Base-by-base conservation (phyloP, 495 filamentous ascomycete species). In the Penicillium maclennaniae region DNA sequence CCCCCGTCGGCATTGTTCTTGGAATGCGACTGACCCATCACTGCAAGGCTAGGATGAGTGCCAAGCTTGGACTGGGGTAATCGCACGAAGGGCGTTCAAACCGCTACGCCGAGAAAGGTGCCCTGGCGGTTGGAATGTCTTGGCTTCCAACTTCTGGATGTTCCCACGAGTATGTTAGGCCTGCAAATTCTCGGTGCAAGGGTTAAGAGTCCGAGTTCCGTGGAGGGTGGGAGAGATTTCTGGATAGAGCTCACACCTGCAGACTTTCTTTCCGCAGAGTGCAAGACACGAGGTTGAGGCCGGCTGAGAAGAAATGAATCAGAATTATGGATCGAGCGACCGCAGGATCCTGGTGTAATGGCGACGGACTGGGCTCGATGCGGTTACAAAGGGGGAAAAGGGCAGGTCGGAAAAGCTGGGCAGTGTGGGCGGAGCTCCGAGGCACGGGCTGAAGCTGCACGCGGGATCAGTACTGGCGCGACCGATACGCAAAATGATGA, bases 11-110 rank as follows among this genome's bases (percentile, higher is more conserved):
- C 83, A 61, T 82, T 80, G 65, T 77, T 75, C 75, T 93, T 96
- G 66, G 92, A 97, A 69, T 83, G 79, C 78, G 90, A 84, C 77
- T 97, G 95, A 72, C 92, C 92, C 92, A 97, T 97, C 46, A 54
- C 75, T 59, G 65, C 61, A 69, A 66, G 61, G 63, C 54, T 60
- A 36, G 61, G 65, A 67, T 68, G 41, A 63, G 49, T 68, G 67
- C 69, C 67, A 71, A 74, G 70, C 61, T 61, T 57, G 50, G 46
- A 55, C 52, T 45, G 50, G 47, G 56, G 63, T 47, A 45, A 61
- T 61, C 48, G 61, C 56, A 63, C 62, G 54, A 63, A 60, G 52
- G 52, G 59, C 54, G 62, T 62, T 61, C 46, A 54, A 61, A 50
- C 51, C 55, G 51, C 51, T 53, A 60, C 37, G 61, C 60, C 59